phyloP scores from a whole-genome alignment of 305 asterid species.

The Nicotiana rustica region DNA sequence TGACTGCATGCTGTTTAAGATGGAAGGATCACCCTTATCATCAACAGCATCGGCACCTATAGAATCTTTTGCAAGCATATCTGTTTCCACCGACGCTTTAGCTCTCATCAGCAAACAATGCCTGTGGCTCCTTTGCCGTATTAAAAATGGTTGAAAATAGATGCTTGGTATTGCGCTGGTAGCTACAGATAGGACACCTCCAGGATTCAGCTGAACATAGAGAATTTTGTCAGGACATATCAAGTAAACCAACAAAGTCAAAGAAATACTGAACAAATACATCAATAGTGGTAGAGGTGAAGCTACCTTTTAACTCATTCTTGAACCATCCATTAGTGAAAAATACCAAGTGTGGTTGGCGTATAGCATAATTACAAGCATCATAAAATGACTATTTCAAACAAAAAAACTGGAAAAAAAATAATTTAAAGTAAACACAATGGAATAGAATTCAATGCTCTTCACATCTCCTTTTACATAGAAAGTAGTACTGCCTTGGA shows the following conservation, averaged over 20 bases:
- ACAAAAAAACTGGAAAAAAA: slow-evolving; percentile 1
- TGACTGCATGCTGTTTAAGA: slow-evolving; percentile 22
- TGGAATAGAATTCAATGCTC: background rate
- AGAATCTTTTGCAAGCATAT: slow-evolving; percentile 58
- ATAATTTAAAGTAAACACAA: background rate
- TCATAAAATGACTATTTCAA: slow-evolving; percentile 32
- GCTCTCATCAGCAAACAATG: slow-evolving; percentile 44
- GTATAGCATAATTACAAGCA: background rate
- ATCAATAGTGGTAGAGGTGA: slow-evolving; percentile 8
- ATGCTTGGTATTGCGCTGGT: slow-evolving; percentile 42
- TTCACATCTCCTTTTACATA: background rate
- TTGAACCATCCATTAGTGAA: slow-evolving; percentile 19
- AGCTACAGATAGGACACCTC: slow-evolving; percentile 44
- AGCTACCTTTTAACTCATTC: background rate
- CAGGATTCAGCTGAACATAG: slow-evolving; percentile 52
- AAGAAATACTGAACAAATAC: background rate
- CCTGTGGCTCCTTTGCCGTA: slow-evolving; percentile 36
- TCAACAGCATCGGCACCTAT: slow-evolving; percentile 46
- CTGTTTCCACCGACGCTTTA: slow-evolving; percentile 63
- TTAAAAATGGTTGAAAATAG: slow-evolving; percentile 36
- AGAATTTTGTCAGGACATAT: slow-evolving; percentile 33
- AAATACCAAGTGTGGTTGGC: background rate
- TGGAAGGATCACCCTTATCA: slow-evolving; percentile 46
- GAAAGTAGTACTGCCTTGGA: background rate
- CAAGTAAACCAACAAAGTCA: slow-evolving; percentile 30